Percentiles rank a stretch among this genome's conserved stretches.
Evolutionary conservation across 805 yeast species (phyloP).

Genomic region (Metschnikowia cerradonensis): DNA sequence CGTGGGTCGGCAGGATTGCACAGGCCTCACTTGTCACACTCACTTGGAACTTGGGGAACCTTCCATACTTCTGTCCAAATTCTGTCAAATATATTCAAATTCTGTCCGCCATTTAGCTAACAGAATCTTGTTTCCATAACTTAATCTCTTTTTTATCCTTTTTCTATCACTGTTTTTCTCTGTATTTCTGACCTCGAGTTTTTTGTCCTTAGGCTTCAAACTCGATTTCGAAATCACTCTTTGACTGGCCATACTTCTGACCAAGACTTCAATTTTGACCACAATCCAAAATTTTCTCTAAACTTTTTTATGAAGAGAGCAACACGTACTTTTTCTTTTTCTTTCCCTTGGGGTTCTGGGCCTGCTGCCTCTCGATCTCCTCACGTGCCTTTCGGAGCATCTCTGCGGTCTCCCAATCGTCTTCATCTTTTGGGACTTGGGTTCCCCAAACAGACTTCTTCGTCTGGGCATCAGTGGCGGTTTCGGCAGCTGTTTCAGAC

Average conservation of each 20-base stretch:
- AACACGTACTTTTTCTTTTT: slow-evolving; percentile 46
- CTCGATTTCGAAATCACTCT: no score
- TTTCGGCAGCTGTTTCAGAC: slow-evolving; percentile 7
- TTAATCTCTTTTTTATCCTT: background rate
- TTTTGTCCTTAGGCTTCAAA: no score
- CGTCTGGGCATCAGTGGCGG: background rate
- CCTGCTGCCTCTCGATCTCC: slow-evolving; percentile 34
- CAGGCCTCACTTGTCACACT: no score
- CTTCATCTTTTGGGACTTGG: slow-evolving; percentile 40
- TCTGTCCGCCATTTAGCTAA: no score
- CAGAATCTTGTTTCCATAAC: background rate
- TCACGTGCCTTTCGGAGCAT: slow-evolving; percentile 51
- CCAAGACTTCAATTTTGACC: background rate
- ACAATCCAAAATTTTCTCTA: background rate
- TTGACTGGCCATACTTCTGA: no score
- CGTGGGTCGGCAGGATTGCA: background rate
- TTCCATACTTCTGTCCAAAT: no score
- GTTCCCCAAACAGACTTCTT: slow-evolving; percentile 74
- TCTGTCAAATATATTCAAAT: no score
- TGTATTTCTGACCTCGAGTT: no score
- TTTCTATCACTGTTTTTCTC: no score
- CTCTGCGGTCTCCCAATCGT: slow-evolving; percentile 48
- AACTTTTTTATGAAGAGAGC: slow-evolving; percentile 19
- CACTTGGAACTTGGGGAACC: no score
- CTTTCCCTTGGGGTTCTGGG: slow-evolving; percentile 19